These are phyloP conservation scores for Fonsecaea pugnacius DNA, from an alignment of 2,329 filamentous ascomycete species.

Conservation along the genomic window DNA sequence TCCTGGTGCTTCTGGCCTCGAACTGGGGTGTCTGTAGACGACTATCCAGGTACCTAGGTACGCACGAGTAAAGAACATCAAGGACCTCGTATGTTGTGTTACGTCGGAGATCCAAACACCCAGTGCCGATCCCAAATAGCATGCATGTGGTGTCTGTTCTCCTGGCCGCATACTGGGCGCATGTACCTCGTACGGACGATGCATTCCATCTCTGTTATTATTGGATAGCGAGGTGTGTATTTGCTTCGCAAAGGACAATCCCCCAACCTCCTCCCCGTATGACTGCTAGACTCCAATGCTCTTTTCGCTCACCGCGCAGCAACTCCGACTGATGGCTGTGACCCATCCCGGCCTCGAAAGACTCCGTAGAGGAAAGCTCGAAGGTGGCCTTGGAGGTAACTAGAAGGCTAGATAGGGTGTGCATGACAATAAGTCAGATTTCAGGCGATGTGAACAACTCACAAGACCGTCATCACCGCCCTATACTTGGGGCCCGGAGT, in stretches of 20 bases:
- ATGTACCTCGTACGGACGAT: neutral
- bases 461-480: neutral
- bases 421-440: neutral
- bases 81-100: neutral
- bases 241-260: neutral
- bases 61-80: neutral
- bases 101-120: neutral
- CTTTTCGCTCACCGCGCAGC: slow-evolving; percentile 1
- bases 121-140: neutral
- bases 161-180: neutral
- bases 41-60: neutral
- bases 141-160: neutral
- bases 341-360: neutral
- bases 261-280: neutral
- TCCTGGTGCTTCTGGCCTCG: neutral
- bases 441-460: neutral
- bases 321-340: slow-evolving; percentile 9
- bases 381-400: neutral
- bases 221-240: neutral
- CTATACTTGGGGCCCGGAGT: neutral
- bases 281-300: neutral
- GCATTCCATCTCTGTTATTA: neutral
- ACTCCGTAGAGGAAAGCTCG: slow-evolving; percentile 7
- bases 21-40: neutral
- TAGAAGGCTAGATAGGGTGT: neutral